Percentiles rank a stretch among this genome's conserved stretches.
Evolutionary conservation across 2,329 filamentous ascomycete species (phyloP).

Genomic region (Microsporum ferrugineum): DNA sequence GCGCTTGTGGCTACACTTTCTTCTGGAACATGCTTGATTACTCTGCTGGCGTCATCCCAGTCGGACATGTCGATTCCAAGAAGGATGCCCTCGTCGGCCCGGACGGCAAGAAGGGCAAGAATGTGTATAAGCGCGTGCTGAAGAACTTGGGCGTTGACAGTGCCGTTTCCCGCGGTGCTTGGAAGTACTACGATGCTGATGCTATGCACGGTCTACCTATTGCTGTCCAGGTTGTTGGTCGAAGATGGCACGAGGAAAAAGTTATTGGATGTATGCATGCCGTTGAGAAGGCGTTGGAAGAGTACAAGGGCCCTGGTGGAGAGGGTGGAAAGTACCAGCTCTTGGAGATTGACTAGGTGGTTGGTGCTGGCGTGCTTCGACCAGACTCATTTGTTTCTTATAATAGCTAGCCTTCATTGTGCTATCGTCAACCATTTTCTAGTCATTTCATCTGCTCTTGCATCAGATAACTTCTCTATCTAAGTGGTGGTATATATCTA

Average conservation of each 20-base stretch:
- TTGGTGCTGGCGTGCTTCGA: background rate
- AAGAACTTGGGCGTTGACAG: conserved; percentile 47
- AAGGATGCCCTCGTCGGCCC: conserved; percentile 55
- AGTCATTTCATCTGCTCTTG: background rate
- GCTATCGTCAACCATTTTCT: background rate
- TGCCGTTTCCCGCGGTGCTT: conserved; percentile 68
- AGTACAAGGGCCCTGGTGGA: conserved; percentile 25
- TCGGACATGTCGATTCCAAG: conserved; percentile 66
- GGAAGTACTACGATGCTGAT: conserved; percentile 69
- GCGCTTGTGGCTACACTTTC: conserved; percentile 86
- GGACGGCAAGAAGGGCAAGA: conserved; percentile 34
- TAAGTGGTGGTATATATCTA: background rate
- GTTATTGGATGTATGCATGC: conserved; percentile 69
- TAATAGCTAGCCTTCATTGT: background rate
- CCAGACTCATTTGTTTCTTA: background rate
- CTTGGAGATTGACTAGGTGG: conserved; percentile 27
- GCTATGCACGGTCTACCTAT: conserved; percentile 84
- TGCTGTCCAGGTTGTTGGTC: conserved; percentile 70
- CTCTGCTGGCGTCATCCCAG: conserved; percentile 66
- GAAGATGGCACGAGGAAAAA: conserved; percentile 75
- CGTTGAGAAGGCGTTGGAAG: conserved; percentile 61
- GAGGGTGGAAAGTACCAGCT: conserved; percentile 27
- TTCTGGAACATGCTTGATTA: conserved; percentile 92
- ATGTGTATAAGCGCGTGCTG: conserved; percentile 25
- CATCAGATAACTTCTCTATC: background rate